Percentiles rank a stretch among this genome's conserved stretches.
Evolutionary conservation across 2,329 filamentous ascomycete genomes (phyloP).

Genomic region (Pseudocercospora ulei): DNA sequence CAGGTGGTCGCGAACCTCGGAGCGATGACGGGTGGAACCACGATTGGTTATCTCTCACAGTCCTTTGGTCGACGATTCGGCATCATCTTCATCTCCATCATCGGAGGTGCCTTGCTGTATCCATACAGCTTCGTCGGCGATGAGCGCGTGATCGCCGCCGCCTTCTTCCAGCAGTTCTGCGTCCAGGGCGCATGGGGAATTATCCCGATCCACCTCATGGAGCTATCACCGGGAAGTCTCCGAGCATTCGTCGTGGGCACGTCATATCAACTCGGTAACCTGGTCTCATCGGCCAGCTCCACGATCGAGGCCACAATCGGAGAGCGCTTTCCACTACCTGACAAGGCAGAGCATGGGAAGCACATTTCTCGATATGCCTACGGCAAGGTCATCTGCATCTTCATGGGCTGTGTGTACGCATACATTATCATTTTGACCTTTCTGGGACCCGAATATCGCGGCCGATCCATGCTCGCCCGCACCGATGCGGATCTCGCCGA

Average conservation of each 20-base stretch:
- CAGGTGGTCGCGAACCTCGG: conserved; percentile 45
- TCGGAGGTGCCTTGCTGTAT: conserved; percentile 69
- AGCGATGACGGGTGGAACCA: conserved; percentile 42
- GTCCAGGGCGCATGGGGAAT: conserved; percentile 32
- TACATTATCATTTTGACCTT: conserved; percentile 55
- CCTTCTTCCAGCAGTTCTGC: conserved; percentile 61
- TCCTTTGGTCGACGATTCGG: conserved; percentile 42
- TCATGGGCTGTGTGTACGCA: conserved; percentile 72
- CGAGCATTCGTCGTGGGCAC: conserved; percentile 66
- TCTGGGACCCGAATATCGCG: conserved; percentile 48
- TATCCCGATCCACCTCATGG: conserved; percentile 61
- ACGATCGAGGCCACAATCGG: conserved; percentile 40
- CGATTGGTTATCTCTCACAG: conserved; percentile 41
- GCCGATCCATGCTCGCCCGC: conserved; percentile 29
- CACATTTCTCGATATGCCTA: conserved; percentile 38
- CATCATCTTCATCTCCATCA: conserved; percentile 44
- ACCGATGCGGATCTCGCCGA: conserved; percentile 30
- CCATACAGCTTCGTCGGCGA: conserved; percentile 64
- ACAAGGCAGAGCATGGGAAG: conserved; percentile 36
- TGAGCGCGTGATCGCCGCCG: conserved; percentile 60
- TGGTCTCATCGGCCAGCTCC: conserved; percentile 45
- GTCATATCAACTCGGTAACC: conserved; percentile 67
- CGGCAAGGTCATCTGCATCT: conserved; percentile 41
- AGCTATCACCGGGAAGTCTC: conserved; percentile 62
- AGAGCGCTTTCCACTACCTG: conserved; percentile 36